A percentile compares a stretch with the other conserved stretches of the same genome.
phyloP scores from a whole-genome alignment of 2,329 filamentous ascomycete species.

The Berkeleyomyces rouxiae region DNA sequence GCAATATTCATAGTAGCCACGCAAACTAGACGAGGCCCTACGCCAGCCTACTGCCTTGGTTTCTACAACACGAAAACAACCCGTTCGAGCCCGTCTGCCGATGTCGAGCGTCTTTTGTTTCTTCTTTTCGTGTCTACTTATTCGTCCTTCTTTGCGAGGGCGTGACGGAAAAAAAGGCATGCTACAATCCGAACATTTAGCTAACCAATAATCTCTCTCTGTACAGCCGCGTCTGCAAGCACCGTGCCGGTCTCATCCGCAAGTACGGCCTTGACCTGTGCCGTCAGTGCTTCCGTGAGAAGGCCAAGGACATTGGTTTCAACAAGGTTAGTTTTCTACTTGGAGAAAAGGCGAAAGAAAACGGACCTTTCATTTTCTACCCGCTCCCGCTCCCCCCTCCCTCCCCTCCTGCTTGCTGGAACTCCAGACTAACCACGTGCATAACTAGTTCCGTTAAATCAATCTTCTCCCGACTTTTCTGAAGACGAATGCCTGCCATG shows the following conservation, averaged over 20 bases:
- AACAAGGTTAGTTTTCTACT: slow-evolving; percentile 48
- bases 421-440: slow-evolving; percentile 3
- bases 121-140: not conserved
- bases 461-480: slow-evolving; percentile 13
- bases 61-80: not conserved
- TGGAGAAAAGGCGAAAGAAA: not conserved
- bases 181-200: not conserved
- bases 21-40: not conserved
- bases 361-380: not conserved
- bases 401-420: not conserved
- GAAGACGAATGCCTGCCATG: slow-evolving; percentile 13
- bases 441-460: slow-evolving; percentile 13
- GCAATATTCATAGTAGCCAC: too few relatives aligned
- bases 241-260: slow-evolving; percentile 97
- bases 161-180: not conserved
- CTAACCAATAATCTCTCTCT: slow-evolving; percentile 10
- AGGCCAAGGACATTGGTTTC: slow-evolving; percentile 56
- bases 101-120: not conserved
- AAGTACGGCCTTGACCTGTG: slow-evolving; percentile 94
- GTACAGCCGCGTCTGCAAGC: slow-evolving; percentile 55
- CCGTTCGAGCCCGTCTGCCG: not conserved
- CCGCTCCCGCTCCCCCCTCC: not conserved
- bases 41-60: not conserved
- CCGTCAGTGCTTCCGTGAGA: slow-evolving; percentile 66
- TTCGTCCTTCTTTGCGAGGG: too few relatives aligned